Conservation (phyloP, 2,329 filamentous ascomycete genomes). For the Colletotrichum tamarilloi region DNA sequence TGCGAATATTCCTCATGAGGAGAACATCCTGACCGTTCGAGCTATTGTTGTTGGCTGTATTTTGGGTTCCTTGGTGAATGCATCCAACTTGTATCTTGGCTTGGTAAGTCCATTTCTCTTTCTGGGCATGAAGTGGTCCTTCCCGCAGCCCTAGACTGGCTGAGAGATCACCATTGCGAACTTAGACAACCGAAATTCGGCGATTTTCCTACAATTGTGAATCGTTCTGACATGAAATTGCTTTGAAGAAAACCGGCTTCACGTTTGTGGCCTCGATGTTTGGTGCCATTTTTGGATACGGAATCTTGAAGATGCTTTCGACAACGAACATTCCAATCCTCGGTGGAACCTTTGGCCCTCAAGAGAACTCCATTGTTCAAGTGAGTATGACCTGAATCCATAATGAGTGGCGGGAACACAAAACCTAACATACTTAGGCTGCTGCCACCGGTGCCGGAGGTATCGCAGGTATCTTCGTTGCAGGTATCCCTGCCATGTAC, state of each 20-base stretch:
- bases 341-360: constrained; percentile 66
- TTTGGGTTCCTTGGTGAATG: constrained; percentile 69
- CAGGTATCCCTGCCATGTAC: constrained; percentile 70
- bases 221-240: not conserved
- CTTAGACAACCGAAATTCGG: not conserved
- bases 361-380: constrained; percentile 58
- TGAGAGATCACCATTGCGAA: too few species aligned
- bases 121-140: too few species aligned
- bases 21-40: constrained; percentile 64
- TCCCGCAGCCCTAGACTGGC: too few species aligned
- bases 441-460: constrained; percentile 69
- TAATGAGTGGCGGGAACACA: too few species aligned
- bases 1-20: constrained; percentile 50
- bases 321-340: constrained; percentile 61
- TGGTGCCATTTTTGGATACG: constrained; percentile 68
- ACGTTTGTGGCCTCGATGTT: constrained; percentile 61
- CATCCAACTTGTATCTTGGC: constrained; percentile 72
- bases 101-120: not conserved
- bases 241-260: constrained; percentile 59
- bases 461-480: constrained; percentile 67
- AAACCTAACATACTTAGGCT: constrained; percentile 53
- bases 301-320: constrained; percentile 65
- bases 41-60: constrained; percentile 66
- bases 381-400: not conserved
- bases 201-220: not conserved